These are phyloP conservation scores for Xylaria sp. DNA, from an alignment of 2,329 filamentous ascomycete species.

Conservation along the genomic window DNA sequence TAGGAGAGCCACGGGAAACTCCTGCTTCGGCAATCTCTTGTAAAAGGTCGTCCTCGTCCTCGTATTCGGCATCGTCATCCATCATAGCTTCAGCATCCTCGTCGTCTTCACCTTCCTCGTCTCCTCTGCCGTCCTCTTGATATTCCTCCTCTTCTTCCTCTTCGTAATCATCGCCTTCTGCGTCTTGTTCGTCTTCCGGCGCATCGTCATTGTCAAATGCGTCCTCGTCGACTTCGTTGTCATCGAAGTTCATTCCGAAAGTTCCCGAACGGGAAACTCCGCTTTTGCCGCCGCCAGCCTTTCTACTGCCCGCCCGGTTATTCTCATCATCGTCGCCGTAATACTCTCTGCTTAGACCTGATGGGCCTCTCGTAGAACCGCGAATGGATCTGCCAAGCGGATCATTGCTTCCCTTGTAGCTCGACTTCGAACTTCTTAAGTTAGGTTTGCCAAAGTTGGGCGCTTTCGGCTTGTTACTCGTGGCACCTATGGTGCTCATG, in stretches of 20 bases:
- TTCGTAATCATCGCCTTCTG: slow-evolving; percentile 26
- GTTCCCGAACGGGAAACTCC: slow-evolving; percentile 17
- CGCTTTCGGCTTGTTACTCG: slow-evolving; percentile 36
- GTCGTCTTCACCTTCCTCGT: slow-evolving; percentile 23
- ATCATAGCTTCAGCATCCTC: slow-evolving; percentile 37
- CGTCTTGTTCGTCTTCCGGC: slow-evolving; percentile 16
- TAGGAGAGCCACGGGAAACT: slow-evolving; percentile 23
- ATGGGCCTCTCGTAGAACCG: slow-evolving; percentile 41
- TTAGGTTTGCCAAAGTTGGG: slow-evolving; percentile 36
- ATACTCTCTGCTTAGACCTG: slow-evolving; percentile 46
- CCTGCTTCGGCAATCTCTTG: slow-evolving; percentile 30
- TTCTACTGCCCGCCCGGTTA: not conserved
- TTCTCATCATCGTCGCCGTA: slow-evolving; percentile 31
- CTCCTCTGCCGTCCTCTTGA: slow-evolving; percentile 1
- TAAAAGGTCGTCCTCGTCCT: slow-evolving; percentile 34
- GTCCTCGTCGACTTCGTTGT: slow-evolving; percentile 31
- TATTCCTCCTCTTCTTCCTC: slow-evolving; percentile 32
- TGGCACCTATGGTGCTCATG: slow-evolving; percentile 44
- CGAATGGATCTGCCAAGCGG: slow-evolving; percentile 47
- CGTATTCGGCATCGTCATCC: slow-evolving; percentile 35
- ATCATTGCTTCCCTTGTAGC: slow-evolving; percentile 36
- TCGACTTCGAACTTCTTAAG: slow-evolving; percentile 28
- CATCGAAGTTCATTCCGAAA: slow-evolving; percentile 21
- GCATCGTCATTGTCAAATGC: slow-evolving; percentile 13
- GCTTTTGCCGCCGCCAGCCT: slow-evolving; percentile 14